Percentiles rank a stretch among this genome's conserved stretches.
Conservation (phyloP, 345 rosid species). For the Populus ilicifolia region DNA sequence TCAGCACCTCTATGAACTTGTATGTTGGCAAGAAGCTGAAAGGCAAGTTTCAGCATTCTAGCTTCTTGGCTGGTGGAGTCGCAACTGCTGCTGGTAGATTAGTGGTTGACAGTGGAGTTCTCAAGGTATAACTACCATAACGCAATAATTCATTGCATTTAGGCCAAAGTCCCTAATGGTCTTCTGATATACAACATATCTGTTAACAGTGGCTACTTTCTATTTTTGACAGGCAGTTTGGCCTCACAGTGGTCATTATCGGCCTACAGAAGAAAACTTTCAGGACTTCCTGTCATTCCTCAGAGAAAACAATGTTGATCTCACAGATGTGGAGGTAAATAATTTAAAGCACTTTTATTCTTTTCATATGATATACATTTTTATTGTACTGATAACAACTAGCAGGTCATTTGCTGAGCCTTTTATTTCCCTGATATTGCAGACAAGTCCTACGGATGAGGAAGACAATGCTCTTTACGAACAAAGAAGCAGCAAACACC, state of each 20-base stretch:
- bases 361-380: background rate
- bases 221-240: constrained; percentile 65
- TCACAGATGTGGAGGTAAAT: constrained; percentile 66
- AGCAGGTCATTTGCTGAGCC: constrained; percentile 11
- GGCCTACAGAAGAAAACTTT: constrained; percentile 80
- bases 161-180: background rate
- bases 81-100: constrained; percentile 78
- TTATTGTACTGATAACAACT: background rate
- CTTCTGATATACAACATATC: background rate
- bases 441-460: constrained; percentile 69
- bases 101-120: constrained; percentile 53
- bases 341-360: background rate
- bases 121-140: constrained; percentile 41
- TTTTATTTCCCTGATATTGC: constrained; percentile 26
- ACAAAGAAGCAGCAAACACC: constrained; percentile 47
- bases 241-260: constrained; percentile 98
- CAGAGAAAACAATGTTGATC: constrained; percentile 68
- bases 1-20: constrained; percentile 63
- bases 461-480: constrained; percentile 34
- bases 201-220: constrained; percentile 14
- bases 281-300: constrained; percentile 67
- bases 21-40: constrained; percentile 80
- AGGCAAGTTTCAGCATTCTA: constrained; percentile 86
- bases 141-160: background rate
- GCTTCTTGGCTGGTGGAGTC: constrained; percentile 95